phyloP scores from a whole-genome alignment of 208 protist species.

The Leishmania major region DNA sequence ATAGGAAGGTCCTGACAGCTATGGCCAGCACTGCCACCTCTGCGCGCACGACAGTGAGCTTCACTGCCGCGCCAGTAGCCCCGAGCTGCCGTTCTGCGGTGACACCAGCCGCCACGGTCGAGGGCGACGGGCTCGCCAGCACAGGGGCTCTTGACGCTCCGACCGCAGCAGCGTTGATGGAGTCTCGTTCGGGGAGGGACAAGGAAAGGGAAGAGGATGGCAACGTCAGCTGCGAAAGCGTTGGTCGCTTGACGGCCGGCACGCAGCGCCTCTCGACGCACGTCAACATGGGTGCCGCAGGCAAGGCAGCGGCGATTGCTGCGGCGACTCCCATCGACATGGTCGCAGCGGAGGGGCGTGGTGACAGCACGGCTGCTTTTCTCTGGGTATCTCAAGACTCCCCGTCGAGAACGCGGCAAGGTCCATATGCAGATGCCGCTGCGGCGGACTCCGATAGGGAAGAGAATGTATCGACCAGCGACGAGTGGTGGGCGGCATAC shows the following conservation, averaged over 20 bases:
- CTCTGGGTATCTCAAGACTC: slow-evolving; percentile 4
- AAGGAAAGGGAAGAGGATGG: not conserved
- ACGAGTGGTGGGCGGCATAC: slow-evolving; percentile 39
- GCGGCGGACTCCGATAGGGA: not conserved
- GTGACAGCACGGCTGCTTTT: not conserved
- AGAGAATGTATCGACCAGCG: not conserved
- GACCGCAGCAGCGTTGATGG: not conserved
- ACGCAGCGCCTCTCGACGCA: slow-evolving; percentile 1
- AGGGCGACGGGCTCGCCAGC: not conserved
- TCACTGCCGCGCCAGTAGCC: not conserved
- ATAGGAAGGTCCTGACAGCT: not conserved
- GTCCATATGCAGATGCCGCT: not conserved
- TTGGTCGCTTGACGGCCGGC: slow-evolving; percentile 15
- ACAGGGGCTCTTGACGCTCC: not conserved
- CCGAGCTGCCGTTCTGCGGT: not conserved
- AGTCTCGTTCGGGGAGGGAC: not conserved
- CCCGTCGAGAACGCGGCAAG: not conserved
- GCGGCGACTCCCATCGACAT: not conserved
- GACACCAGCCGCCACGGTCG: not conserved
- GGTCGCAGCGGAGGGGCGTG: not conserved
- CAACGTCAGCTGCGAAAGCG: slow-evolving; percentile 5
- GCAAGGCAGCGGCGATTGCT: too few relatives aligned
- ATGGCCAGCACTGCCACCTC: slow-evolving; percentile 15
- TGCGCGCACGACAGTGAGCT: slow-evolving; percentile 13
- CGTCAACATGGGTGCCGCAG: not conserved